Evolutionary conservation across 192 early-diverging fungal species (phyloP).

Genomic region (Mortierella antarctica): DNA sequence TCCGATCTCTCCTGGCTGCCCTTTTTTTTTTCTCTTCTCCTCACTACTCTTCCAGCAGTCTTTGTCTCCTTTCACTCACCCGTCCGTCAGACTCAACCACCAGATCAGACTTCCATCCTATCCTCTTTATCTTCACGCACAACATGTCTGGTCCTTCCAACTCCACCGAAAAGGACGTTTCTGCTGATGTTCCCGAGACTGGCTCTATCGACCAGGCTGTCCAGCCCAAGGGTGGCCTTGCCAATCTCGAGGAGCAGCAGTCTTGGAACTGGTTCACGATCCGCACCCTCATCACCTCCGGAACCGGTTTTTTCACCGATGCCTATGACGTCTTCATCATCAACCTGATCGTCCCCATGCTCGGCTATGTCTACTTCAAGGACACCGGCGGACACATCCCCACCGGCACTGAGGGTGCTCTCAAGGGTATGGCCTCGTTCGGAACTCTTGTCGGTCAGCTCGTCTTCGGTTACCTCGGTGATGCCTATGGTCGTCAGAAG

Average conservation of each 20-base stretch:
- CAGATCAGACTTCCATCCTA: neutral
- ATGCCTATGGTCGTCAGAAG: conserved; percentile 89
- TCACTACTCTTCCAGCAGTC: conserved; percentile 15
- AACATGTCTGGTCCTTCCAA: conserved; percentile 22
- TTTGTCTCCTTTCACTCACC: conserved; percentile 3
- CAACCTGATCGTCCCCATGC: conserved; percentile 90
- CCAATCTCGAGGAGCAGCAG: conserved; percentile 64
- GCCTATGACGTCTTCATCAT: conserved; percentile 98
- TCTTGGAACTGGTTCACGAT: conserved; percentile 80
- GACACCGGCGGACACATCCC: conserved; percentile 65
- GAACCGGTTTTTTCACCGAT: conserved; percentile 91
- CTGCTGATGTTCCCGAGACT: conserved; percentile 5
- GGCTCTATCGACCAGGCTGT: conserved; percentile 1
- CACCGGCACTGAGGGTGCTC: conserved; percentile 68
- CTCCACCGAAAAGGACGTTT: conserved; percentile 13
- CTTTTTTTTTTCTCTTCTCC: conserved; percentile 4
- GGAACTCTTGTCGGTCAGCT: conserved; percentile 96
- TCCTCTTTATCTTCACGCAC: conserved; percentile 1
- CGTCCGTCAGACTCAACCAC: neutral
- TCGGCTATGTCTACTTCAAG: conserved; percentile 78
- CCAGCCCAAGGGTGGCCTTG: conserved; percentile 53
- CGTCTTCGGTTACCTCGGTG: conserved; percentile 83
- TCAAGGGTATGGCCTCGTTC: conserved; percentile 89
- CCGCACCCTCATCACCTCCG: conserved; percentile 73
- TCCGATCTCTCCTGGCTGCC: neutral